Base-by-base conservation (phyloP, 345 rosid genomes). In the Euphorbia tirucalli region DNA sequence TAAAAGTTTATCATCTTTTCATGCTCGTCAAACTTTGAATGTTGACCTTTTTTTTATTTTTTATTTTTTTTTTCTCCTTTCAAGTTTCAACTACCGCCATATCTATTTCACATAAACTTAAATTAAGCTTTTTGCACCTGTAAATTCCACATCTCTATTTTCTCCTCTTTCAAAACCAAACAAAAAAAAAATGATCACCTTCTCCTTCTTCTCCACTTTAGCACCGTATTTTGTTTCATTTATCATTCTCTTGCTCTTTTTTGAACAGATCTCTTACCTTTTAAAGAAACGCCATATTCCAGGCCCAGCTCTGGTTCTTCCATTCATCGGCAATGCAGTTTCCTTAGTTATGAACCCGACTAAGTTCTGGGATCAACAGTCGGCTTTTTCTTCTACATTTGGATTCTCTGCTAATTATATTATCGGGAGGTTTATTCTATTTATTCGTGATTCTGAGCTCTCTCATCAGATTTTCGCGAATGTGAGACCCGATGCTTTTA, bases 401-500 rank as follows among this genome's bases (percentile, higher is more conserved):
- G 97, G 98, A 8, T 81, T 85, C 74, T 89, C 92, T 4, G 85
- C 83, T 30, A 88, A 93, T 71, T 93, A 91, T 76, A 27, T 91
- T 2, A 63, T 87, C 70, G 97, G 98, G 0, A 83, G 77, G 52
- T 93, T 93, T 80, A 87, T 89, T 7, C 57, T 93, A 64, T 93
- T 83, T 75, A 71, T 88, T 37, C 85, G 86, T 39, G 82, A 78
- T 79, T 71, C 88, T 0, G 88, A 93, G 59, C 93, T 93, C 28
- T 88, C 90, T 58, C 96, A 89, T 58, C 83, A 77, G 28, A 68
- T 91, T 31, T 93, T 93, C 79, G 30, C 91, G 71, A 93, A 91
- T 54, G 93, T 93, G 8, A 85, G 92, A 7, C 89, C 96, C 1
- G 98, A 93, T 68, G 97, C 91, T 3, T 93, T 93, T 82, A 73